These are phyloP conservation scores for Hippophae rhamnoides DNA, from an alignment of 306 rosid species.

Conservation along the genomic window DNA sequence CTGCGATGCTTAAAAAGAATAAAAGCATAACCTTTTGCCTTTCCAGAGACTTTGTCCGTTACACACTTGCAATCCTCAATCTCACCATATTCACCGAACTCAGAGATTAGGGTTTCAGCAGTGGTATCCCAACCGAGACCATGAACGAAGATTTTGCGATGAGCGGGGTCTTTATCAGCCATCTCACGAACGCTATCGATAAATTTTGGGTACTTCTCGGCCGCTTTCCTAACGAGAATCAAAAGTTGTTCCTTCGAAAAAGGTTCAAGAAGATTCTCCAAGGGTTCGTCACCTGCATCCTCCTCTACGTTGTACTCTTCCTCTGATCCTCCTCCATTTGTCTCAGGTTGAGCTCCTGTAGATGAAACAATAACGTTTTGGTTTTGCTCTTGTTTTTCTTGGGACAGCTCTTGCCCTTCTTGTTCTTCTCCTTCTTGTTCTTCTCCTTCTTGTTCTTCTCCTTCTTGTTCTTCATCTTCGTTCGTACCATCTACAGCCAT, in stretches of 20 bases:
- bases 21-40: conserved; percentile 61
- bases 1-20: conserved; percentile 52
- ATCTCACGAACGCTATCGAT: conserved; percentile 36
- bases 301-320: conserved; percentile 21
- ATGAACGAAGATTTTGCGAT: conserved; percentile 58
- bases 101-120: conserved; percentile 42
- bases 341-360: background rate
- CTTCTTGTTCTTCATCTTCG: conserved; percentile 4
- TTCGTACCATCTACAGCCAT: conserved; percentile 30
- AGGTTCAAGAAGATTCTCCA: conserved; percentile 63
- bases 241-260: conserved; percentile 55
- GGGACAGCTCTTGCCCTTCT: background rate
- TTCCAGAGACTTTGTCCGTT: conserved; percentile 47
- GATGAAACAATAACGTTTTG: background rate
- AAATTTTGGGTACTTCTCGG: conserved; percentile 44
- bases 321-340: background rate
- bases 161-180: conserved; percentile 66
- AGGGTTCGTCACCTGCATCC: conserved; percentile 42
- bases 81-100: conserved; percentile 45
- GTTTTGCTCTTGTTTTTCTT: background rate
- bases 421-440: background rate
- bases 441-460: background rate
- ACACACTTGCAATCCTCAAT: conserved; percentile 67
- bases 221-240: conserved; percentile 41
- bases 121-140: conserved; percentile 75